Base-by-base conservation (phyloP, 129 eudicot genomes). In the Flaveria sonorensis region DNA sequence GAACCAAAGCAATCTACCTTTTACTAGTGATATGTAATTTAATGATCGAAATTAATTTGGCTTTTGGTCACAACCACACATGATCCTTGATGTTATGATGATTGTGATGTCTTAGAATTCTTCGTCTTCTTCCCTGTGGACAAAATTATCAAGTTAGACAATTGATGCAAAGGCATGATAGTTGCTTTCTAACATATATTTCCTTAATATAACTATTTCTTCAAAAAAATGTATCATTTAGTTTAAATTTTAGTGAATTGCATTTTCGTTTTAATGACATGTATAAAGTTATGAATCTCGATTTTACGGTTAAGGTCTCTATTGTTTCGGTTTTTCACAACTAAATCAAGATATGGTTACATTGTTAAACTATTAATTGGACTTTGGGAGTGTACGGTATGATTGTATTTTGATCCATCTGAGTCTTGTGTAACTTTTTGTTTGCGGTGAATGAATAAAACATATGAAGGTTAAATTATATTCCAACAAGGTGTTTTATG, bases 121-220 rank as follows among this genome's bases (percentile, higher is more conserved):
- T 62, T 62, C 43, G 68, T 62, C 68, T 62, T 62, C 68, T 62
- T 14, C 45, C 68, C 14, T 62, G 14, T 62, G 20, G 68, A 62
- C 68, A 62, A 62, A 57, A 26, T 62, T 14, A 62, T 13, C 21
- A 28, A 62, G 68, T 62, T 36, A 5, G 40, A 60, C 66, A 60
- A 60, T 23, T 23, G 39, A 60, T 60, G 18, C 32, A 23, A 23
- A 60, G 59, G 21, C 18, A 52, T 23, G 66, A 11, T 60, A 11
- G 66, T 60, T 60, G 66, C 66, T 60, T 60, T 60, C n/a, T 23
- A 60, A 4, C 39, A 10, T 60, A 13, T 24, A 60, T n/a, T n/a
- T 60, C 18, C 66, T 23, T 24, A 21, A 9, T 20, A 52, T 16
- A 52, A n/a, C 19, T 52, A 52, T 52, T 52, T 10, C 2, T 52